Conservation (phyloP, 257 asterid genomes). For the Solanum commersonii region DNA sequence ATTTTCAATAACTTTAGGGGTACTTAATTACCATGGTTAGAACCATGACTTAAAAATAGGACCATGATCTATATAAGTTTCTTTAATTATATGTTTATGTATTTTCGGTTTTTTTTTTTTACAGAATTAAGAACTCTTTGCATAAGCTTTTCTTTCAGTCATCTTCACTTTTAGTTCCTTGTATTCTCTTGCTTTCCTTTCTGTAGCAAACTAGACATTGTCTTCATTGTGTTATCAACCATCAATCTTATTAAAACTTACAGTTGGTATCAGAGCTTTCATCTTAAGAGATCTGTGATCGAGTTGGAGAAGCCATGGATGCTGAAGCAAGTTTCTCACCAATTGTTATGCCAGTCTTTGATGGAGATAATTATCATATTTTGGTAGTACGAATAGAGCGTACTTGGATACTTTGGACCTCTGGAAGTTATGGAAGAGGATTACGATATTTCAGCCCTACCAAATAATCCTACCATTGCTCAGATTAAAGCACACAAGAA, state of each 20-base stretch:
- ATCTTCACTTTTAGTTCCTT: not conserved
- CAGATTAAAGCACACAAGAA: not conserved
- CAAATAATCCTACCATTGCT: not conserved
- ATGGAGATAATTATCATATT: not conserved
- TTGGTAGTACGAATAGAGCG: not conserved
- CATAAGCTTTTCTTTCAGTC: not conserved
- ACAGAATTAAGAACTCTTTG: not conserved
- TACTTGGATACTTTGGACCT: not conserved
- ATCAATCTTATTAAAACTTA: not conserved
- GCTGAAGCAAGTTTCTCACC: not conserved
- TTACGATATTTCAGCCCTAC: not conserved
- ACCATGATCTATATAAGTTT: not conserved
- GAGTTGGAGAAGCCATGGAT: not conserved
- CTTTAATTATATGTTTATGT: not conserved
- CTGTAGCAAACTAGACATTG: not conserved
- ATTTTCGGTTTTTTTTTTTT: not conserved
- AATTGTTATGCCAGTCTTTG: not conserved
- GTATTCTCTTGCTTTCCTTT: not conserved
- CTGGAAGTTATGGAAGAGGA: not conserved
- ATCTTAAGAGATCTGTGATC: not conserved
- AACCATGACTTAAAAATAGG: not conserved
- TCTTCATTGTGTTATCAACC: not conserved
- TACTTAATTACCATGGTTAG: not conserved
- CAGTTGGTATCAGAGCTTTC: not conserved
- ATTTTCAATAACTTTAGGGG: not conserved